phyloP scores from a whole-genome alignment of 2,329 filamentous ascomycete genomes.

The Diaporthe sp. region DNA sequence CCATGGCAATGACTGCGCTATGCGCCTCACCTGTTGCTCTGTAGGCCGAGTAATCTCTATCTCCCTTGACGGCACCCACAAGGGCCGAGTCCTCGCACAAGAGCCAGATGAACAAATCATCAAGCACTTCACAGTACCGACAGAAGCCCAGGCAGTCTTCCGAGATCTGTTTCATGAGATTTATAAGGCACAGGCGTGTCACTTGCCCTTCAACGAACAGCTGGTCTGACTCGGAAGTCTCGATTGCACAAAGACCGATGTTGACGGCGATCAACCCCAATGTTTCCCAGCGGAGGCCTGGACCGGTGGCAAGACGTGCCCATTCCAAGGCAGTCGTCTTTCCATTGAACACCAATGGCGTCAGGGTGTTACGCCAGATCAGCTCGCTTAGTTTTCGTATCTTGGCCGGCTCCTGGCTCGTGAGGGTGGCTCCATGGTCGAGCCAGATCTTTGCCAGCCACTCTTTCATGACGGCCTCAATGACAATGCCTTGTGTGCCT shows the following conservation, averaged over 20 bases:
- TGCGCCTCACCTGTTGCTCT: conserved; percentile 49
- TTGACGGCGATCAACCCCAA: conserved; percentile 50
- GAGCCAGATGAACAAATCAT: conserved; percentile 52
- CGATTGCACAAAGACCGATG: conserved; percentile 47
- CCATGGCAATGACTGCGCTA: conserved; percentile 50
- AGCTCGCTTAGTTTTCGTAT: conserved; percentile 50
- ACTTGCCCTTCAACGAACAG: conserved; percentile 48
- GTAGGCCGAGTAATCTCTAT: conserved; percentile 48
- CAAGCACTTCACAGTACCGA: conserved; percentile 50
- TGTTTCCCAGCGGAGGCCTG: conserved; percentile 53
- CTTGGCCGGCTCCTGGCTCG: conserved; percentile 50
- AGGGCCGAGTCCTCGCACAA: conserved; percentile 46
- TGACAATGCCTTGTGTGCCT: conserved; percentile 46
- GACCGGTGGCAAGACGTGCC: conserved; percentile 47
- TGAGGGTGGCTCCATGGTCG: conserved; percentile 47
- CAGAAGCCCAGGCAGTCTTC: conserved; percentile 50
- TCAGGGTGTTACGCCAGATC: conserved; percentile 52
- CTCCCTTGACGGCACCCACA: conserved; percentile 46
- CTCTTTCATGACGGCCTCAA: conserved; percentile 50
- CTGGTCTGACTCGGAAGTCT: conserved; percentile 46
- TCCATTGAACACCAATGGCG: conserved; percentile 46
- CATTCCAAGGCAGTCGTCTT: conserved; percentile 48
- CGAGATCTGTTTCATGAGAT: conserved; percentile 48
- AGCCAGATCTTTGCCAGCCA: conserved; percentile 50
- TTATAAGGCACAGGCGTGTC: conserved; percentile 46